Conservation (phyloP, 148 eudicot species). For the Rhododendron mucronatum region DNA sequence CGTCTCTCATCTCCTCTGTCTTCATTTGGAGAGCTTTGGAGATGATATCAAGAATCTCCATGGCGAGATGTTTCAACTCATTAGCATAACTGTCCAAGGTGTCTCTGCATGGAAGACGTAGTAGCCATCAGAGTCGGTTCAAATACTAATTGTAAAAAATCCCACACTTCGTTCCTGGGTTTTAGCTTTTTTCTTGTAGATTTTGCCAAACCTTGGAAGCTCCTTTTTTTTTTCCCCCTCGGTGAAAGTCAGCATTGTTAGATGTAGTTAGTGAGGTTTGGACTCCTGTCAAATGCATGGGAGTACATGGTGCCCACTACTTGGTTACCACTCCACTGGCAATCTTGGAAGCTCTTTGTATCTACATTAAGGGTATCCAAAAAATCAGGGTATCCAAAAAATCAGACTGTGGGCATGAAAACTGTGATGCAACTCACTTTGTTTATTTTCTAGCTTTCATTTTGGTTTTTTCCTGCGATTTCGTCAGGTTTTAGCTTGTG, state of each 20-base stretch:
- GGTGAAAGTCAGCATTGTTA: too few relatives aligned
- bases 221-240: too few relatives aligned
- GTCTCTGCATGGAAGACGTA: constrained; percentile 2
- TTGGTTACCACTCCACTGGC: too few relatives aligned
- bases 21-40: constrained; percentile 13
- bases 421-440: too few relatives aligned
- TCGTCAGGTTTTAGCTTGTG: not conserved
- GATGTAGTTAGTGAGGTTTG: too few relatives aligned
- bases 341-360: too few relatives aligned
- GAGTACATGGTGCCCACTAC: too few relatives aligned
- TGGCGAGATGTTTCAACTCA: constrained; percentile 12
- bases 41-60: constrained; percentile 12
- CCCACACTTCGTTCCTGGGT: not conserved
- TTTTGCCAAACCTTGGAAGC: not conserved
- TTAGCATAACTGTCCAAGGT: constrained; percentile 10
- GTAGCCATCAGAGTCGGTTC: not conserved
- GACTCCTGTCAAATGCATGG: too few relatives aligned
- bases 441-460: too few relatives aligned
- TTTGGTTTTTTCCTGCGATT: not conserved
- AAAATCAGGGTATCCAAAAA: too few relatives aligned
- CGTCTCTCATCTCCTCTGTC: not conserved
- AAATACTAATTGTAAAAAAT: not conserved
- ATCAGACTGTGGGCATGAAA: too few relatives aligned
- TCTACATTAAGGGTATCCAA: too few relatives aligned
- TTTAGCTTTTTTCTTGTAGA: not conserved